Conservation (phyloP, 129 eudicot genomes). For the Centrapalus pauciflorus region DNA sequence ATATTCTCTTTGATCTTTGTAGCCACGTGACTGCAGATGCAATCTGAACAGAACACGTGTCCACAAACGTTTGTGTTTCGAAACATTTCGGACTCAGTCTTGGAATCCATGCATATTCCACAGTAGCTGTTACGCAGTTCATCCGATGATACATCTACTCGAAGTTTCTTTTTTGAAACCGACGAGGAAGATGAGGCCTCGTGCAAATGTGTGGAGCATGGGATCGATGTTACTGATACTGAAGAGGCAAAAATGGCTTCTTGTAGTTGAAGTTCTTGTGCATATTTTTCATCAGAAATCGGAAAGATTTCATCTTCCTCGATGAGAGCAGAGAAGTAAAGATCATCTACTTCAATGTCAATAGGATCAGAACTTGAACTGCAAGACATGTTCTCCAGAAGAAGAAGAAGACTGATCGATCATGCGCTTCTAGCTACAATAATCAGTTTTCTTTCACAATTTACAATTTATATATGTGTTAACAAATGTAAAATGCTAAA, state of each 20-base stretch:
- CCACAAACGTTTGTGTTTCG: not conserved
- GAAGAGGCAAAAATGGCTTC: constrained; percentile 23
- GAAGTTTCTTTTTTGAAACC: not conserved
- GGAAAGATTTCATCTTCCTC: constrained; percentile 25
- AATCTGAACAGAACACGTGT: constrained; percentile 19
- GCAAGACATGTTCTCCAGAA: not conserved
- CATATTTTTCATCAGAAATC: constrained; percentile 32
- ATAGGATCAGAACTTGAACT: not conserved
- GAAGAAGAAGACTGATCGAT: not conserved
- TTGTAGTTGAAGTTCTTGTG: constrained; percentile 18
- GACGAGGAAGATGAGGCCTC: not conserved
- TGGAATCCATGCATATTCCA: constrained; percentile 28
- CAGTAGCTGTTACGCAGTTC: not conserved
- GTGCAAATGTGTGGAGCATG: not conserved
- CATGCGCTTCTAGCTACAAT: not conserved
- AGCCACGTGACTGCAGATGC: constrained; percentile 18
- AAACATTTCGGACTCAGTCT: constrained; percentile 12
- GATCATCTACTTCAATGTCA: constrained; percentile 19
- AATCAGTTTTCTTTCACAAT: no score
- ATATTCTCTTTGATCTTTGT: constrained; percentile 24
- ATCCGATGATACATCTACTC: not conserved
- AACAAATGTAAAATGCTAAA: no score
- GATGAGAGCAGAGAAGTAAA: constrained; percentile 28
- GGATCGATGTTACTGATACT: no score
- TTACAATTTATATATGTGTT: no score